Evolutionary conservation across 495 filamentous ascomycete genomes (phyloP), one percentile per base, ranked within the genome.

Genomic region (Hypoxylon fragiforme): DNA sequence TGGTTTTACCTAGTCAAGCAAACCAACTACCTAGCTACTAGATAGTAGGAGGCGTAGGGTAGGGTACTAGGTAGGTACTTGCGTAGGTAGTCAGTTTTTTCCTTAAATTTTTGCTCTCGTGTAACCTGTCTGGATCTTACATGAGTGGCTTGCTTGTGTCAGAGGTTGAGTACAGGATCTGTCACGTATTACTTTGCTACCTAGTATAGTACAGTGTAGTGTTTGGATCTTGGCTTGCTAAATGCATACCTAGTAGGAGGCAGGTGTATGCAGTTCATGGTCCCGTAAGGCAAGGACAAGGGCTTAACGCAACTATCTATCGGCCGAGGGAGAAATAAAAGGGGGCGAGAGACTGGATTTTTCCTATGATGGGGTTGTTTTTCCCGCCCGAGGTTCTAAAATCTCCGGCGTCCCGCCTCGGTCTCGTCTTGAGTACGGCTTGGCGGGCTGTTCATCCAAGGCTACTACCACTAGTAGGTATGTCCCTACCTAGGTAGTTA

Each of bases 111-210:
- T n/a, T n/a, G n/a, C n/a, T n/a, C n/a, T n/a, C 14, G 5, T 46
- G 26, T n/a, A 28, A 30, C 20, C 32, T 38, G 20, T 38, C 34
- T 20, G n/a, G 7, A 12, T 35, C 31, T 4, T 7, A 35, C 34
- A 2, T 15, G 13, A 7, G 44, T 56, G 53, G 53, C 53, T 49
- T 55, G 37, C 51, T 28, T 42, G 19, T 20, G 44, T 32, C 44
- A 36, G 34, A n/a, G 39, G 7, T 35, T 15, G 34, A 14, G 30
- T 7, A 16, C 15, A 32, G 22, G 9, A 26, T 30, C 20, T 28
- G 24, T n/a, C n/a, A n/a, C n/a, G n/a, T n/a, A n/a, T n/a, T n/a
- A n/a, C n/a, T n/a, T n/a, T n/a, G n/a, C n/a, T n/a, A n/a, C n/a
- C n/a, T n/a, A n/a, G n/a, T n/a, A n/a, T n/a, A n/a, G n/a, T n/a